Evolutionary conservation across 1,284 basidiomycete genomes (phyloP), one percentile per base, ranked within the genome.

Genomic region (Lentinus polychrous): DNA sequence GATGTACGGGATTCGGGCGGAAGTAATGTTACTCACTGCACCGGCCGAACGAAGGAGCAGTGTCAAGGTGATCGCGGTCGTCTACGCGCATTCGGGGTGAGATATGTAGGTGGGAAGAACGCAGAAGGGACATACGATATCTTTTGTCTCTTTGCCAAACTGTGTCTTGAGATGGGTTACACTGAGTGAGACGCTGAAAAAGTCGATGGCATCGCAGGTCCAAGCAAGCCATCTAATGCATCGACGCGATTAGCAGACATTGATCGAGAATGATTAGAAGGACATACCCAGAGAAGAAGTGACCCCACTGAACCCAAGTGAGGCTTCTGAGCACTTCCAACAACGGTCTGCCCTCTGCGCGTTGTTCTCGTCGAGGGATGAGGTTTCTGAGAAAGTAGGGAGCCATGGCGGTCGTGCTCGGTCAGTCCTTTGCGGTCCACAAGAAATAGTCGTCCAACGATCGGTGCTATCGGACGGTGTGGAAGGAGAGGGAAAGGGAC

Each of bases 21-120:
- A 27, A 27, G 27, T 4, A 10, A 10, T 10, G 27, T 5, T 27
- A 57, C 73, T 66, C 50, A 85, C 79, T 27, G 94, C 94, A 20
- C 94, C 95, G 27, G 80, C 68, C 1, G 89, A 87, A 46, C 95
- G 83, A 73, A 96, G 91, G 27, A 98, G 80, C 1, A 97, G 75
- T 0, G 94, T 97, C 43, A 98, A 76, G 2, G 94, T 98, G 62
- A 99, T 94, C 6, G 91, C 79, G 23, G 81, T 81, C 43, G 88
- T 86, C 83, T 87, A 23, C 18, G 32, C 14, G 31, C 50, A 22
- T 12, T n/a, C 44, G 11, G 31, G 8, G 12, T 45, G n/a, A 45
- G 44, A 14, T 5, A 40, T 18, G 20, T 3, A 6, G 10, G 27
- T 3, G 3, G 14, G 23, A 31, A 20, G 31, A 14, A 5, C 10